A percentile compares a stretch with the other conserved stretches of the same genome.
phyloP scores from a whole-genome alignment of 1,284 basidiomycete genomes.

The Pterula multifida region DNA sequence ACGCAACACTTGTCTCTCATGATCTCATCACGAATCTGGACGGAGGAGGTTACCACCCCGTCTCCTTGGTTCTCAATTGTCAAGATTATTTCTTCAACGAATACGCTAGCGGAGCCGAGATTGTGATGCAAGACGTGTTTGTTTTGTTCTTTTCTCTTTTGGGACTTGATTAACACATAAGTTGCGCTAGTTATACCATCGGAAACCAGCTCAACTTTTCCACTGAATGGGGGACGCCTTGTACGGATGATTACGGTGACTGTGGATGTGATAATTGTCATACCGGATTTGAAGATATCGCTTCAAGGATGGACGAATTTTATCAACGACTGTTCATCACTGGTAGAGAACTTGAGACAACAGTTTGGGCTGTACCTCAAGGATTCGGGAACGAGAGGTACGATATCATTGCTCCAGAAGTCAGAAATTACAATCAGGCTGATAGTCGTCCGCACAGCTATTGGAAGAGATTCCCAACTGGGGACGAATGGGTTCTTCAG shows the following conservation, averaged over 20 bases:
- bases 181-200: conserved; percentile 29
- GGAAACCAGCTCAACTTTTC: conserved; percentile 61
- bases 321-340: conserved; percentile 39
- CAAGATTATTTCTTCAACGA: conserved; percentile 52
- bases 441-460: too few species aligned
- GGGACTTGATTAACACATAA: conserved; percentile 23
- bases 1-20: conserved; percentile 43
- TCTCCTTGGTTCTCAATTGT: conserved; percentile 67
- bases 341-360: conserved; percentile 52
- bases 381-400: conserved; percentile 55
- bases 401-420: conserved; percentile 17
- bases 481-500: conserved; percentile 55
- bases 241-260: conserved; percentile 51
- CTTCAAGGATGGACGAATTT: conserved; percentile 52
- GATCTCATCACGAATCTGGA: conserved; percentile 59
- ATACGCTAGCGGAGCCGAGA: conserved; percentile 48
- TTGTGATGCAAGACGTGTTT: conserved; percentile 45
- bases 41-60: conserved; percentile 53
- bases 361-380: conserved; percentile 69
- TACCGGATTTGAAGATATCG: conserved; percentile 42
- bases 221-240: conserved; percentile 35
- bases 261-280: conserved; percentile 54
- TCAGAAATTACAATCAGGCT: too few species aligned
- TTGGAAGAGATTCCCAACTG: conserved; percentile 55
- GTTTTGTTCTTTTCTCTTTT: not conserved